Base-by-base conservation (phyloP, 148 eudicot genomes). In the Persicaria tinctoria region DNA sequence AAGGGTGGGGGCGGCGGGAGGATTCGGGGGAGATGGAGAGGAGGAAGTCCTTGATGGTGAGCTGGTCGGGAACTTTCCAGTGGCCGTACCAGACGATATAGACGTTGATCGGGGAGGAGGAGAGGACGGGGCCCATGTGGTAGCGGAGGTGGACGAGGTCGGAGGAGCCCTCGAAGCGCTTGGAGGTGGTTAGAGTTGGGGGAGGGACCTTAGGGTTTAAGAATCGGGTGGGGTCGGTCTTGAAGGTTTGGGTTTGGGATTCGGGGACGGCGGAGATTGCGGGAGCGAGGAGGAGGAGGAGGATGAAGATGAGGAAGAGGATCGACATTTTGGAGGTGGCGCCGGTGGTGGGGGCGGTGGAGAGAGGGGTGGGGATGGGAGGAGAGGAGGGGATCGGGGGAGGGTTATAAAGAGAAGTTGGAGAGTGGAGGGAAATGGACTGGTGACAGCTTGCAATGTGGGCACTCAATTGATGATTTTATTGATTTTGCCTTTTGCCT, bases 101-200 rank as follows among this genome's bases (percentile, higher is more conserved):
- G 45, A 91, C 80, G 66, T 90, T 94, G 60, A 91, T 91, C 0
- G 97, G 97, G 4, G 97, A 87, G 0, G 80, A 77, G 2, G 98
- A 88, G 54, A 94, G 87, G 18, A 94, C 98, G 0, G 98, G 98
- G n/a, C 98, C 98, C 98, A 94, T 94, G 79, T 94, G 97, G 89
- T 94, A 94, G 5, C 83, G 83, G 16, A 94, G 88, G 72, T 91
- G 79, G 0, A 94, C 89, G 1, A 94, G 76, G 48, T 90, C 74
- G 1, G 98, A 92, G 0, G 98, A 91, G 17, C 98, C 98, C 53
- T 94, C 98, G 74, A 78, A 90, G 59, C 82, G 86, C 57, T 94
- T 92, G 72, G 91, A 86, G 57, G 91, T 9, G 48, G 88, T 66
- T 14, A 91, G 78, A 1, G 85, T 70, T 74, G 81, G 78, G 1